Conservation (phyloP, 345 rosid genomes). For the Garcia nutans region DNA sequence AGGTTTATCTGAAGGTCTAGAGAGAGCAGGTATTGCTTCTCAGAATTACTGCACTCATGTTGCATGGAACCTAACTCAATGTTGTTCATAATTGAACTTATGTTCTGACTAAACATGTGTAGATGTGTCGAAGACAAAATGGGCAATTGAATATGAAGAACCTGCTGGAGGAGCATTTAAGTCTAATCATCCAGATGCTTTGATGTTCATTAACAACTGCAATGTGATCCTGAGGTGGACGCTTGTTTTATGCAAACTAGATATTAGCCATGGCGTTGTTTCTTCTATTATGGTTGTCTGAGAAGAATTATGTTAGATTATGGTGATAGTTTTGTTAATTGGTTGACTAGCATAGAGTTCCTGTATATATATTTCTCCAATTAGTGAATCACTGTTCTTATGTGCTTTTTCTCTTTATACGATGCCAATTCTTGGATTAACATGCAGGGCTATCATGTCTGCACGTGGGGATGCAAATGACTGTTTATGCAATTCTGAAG, state of each 20-base stretch:
- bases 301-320: no score
- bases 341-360: no score
- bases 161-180: conserved; percentile 85
- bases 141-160: conserved; percentile 95
- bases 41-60: no score
- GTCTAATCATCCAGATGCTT: conserved; percentile 64
- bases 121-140: conserved; percentile 69
- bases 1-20: conserved; percentile 71
- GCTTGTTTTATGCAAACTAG: not conserved
- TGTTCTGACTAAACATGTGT: not conserved
- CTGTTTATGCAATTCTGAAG: conserved; percentile 74
- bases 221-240: conserved; percentile 78
- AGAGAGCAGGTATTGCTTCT: conserved; percentile 48
- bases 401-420: no score
- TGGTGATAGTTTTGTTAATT: no score
- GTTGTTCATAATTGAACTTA: no score
- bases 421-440: no score
- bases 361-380: no score
- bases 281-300: no score
- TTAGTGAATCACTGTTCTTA: no score
- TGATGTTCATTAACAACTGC: conserved; percentile 69
- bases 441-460: conserved; percentile 73
- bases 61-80: not conserved
- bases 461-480: conserved; percentile 74
- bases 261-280: no score